Conservation (phyloP, 2,329 filamentous ascomycete species). For the Fusarium sp. region DNA sequence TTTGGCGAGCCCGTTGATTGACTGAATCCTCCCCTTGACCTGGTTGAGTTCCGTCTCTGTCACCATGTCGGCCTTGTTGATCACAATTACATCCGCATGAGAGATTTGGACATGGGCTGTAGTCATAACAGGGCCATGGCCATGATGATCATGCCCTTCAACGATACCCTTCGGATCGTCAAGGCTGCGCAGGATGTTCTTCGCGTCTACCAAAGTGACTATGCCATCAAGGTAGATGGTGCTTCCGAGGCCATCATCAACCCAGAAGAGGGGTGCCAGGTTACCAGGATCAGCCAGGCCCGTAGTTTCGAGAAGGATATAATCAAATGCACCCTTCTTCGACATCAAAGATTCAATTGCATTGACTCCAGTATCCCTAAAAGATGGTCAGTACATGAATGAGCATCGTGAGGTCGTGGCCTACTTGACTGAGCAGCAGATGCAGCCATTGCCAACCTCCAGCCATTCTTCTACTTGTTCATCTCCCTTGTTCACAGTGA, state of each 20-base stretch:
- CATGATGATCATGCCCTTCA: slow-evolving; percentile 60
- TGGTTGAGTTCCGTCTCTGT: slow-evolving; percentile 70
- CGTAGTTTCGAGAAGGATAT: slow-evolving; percentile 96
- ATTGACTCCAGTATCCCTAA: slow-evolving; percentile 87
- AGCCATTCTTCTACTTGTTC: slow-evolving; percentile 93
- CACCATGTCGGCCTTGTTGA: slow-evolving; percentile 94
- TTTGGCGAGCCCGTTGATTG: slow-evolving; percentile 90
- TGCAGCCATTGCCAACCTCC: slow-evolving; percentile 94
- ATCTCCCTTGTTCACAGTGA: slow-evolving; percentile 87
- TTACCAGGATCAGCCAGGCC: slow-evolving; percentile 96
- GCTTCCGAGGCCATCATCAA: slow-evolving; percentile 93
- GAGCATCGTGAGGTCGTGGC: neutral
- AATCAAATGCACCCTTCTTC: slow-evolving; percentile 92
- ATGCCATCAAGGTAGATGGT: slow-evolving; percentile 97
- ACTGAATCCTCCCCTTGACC: slow-evolving; percentile 75
- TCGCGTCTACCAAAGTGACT: slow-evolving; percentile 93
- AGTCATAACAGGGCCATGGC: slow-evolving; percentile 76
- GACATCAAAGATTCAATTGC: slow-evolving; percentile 97
- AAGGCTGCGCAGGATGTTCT: slow-evolving; percentile 84
- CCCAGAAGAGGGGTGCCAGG: slow-evolving; percentile 95
- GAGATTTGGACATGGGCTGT: slow-evolving; percentile 97
- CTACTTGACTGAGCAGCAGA: slow-evolving; percentile 96
- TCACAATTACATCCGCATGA: slow-evolving; percentile 91
- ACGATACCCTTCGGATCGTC: slow-evolving; percentile 73
- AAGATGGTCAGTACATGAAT: slow-evolving; percentile 36